Base-by-base conservation (phyloP, 306 rosid species). In the Trifolium subterraneum region DNA sequence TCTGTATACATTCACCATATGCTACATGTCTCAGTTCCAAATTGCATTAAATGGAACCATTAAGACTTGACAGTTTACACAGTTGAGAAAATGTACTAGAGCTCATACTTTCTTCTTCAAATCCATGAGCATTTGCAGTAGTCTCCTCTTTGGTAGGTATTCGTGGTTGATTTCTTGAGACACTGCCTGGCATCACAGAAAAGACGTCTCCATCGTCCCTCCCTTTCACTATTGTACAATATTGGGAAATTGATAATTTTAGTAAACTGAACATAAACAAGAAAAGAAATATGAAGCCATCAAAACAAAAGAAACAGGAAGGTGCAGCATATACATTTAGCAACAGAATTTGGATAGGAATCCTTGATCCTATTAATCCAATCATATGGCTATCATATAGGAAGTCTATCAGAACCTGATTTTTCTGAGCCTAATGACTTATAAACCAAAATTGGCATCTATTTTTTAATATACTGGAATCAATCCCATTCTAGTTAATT, bases 61-160 rank as follows among this genome's bases (percentile, higher is more conserved):
- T 33, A 66, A 75, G 42, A 82, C 65, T 70, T 56, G 44, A 76
- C 64, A 71, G 62, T 45, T 48, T 70, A 78, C 54, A 70, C 61
- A 14, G 36, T 69, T 58, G 72, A n/a, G 38, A 7, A 78, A 72
- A 81, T 63, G 78, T 69, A 66, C 64, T 60, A 81, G 72, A 85
- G 52, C 75, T 77, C 90, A 27, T 88, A 91, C 98, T 80, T 82
- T 84, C 67, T 79, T 89, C 88, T 79, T 82, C 83, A 79, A 71
- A 47, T 64, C 83, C 78, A 31, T 60, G 78, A 79, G 79, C 71
- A 71, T 84, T 66, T 63, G 81, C 54, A 61, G 69, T 70, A 68
- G 80, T 45, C 71, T 50, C 80, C 73, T 18, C 52, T 77, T 73
- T 67, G 71, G 81, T n/a, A 79, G 72, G 75, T n/a, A 47, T 18